phyloP scores from a whole-genome alignment of 768 basidiomycete genomes.

The Lactarius akahatsu region DNA sequence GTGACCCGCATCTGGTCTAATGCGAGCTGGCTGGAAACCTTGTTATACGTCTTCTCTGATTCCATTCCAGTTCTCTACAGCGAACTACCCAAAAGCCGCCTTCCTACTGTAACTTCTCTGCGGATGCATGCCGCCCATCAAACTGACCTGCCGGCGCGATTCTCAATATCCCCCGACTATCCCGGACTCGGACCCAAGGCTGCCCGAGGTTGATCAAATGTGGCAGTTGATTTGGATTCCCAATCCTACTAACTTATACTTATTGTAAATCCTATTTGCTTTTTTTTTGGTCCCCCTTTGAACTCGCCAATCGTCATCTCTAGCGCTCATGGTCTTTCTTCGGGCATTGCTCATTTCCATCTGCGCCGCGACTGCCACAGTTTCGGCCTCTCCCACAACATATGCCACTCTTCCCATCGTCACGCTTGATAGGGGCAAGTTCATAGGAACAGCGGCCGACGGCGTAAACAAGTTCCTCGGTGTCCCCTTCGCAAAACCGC shows the following conservation, averaged over 20 bases:
- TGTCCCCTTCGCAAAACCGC: constrained; percentile 43
- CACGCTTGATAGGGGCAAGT: constrained; percentile 34
- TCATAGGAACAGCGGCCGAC: constrained; percentile 33
- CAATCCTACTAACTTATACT: too few species aligned
- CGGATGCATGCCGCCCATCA: too few species aligned
- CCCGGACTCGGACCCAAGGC: too few species aligned
- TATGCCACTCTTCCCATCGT: constrained; percentile 25
- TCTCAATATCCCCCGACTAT: too few species aligned
- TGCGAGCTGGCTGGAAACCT: too few species aligned
- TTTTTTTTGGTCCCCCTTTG: background rate
- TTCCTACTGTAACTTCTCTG: too few species aligned
- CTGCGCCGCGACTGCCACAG: background rate
- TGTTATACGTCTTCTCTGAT: too few species aligned
- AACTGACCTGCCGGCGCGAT: too few species aligned
- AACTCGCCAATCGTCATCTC: background rate
- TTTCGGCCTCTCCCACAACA: background rate
- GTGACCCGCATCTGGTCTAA: background rate
- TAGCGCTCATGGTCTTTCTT: background rate
- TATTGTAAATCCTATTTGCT: too few species aligned
- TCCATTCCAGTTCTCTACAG: too few species aligned
- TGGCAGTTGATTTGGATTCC: background rate
- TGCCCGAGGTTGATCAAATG: too few species aligned
- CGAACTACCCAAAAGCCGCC: too few species aligned
- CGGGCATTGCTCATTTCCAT: background rate
- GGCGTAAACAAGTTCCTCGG: constrained; percentile 39